These are phyloP conservation scores for Mucor ambiguus DNA, from an alignment of 371 early-diverging fungal genomes.

Conservation along the genomic window DNA sequence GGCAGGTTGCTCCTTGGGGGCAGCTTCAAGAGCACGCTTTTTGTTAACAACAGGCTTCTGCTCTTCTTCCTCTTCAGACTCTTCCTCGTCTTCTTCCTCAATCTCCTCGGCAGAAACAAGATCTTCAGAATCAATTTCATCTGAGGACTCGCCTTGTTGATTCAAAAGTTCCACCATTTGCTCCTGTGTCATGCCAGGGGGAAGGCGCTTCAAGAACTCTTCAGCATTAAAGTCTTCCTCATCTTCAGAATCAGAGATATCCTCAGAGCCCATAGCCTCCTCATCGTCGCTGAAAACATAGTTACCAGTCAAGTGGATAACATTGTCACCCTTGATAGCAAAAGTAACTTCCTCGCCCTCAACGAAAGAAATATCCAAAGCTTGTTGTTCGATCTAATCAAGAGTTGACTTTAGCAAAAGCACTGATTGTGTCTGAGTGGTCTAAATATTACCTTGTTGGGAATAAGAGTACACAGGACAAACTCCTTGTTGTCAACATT, in stretches of 20 bases:
- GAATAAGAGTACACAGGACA: slow-evolving; percentile 77
- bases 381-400: slow-evolving; percentile 65
- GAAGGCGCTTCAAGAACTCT: slow-evolving; percentile 29
- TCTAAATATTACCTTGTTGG: slow-evolving; percentile 54
- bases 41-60: slow-evolving; percentile 39
- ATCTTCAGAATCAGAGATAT: slow-evolving; percentile 29
- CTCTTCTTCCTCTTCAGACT: slow-evolving; percentile 36
- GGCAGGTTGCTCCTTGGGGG: slow-evolving; percentile 31
- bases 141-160: slow-evolving; percentile 41
- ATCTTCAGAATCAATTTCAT: slow-evolving; percentile 38
- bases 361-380: slow-evolving; percentile 71
- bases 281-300: slow-evolving; percentile 55
- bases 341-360: slow-evolving; percentile 86
- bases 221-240: slow-evolving; percentile 50
- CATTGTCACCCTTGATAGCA: slow-evolving; percentile 56
- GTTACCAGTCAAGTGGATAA: slow-evolving; percentile 80
- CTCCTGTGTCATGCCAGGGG: slow-evolving; percentile 10
- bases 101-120: slow-evolving; percentile 49
- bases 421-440: neutral
- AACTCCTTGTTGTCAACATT: slow-evolving; percentile 73
- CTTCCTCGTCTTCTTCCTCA: slow-evolving; percentile 27
- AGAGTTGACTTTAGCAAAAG: neutral
- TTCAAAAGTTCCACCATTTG: slow-evolving; percentile 15
- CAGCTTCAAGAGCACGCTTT: slow-evolving; percentile 39
- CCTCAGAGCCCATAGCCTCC: slow-evolving; percentile 36